These are phyloP conservation scores for Zymoseptoria pseudotritici DNA, from an alignment of 2,329 filamentous ascomycete species.

Conservation along the genomic window DNA sequence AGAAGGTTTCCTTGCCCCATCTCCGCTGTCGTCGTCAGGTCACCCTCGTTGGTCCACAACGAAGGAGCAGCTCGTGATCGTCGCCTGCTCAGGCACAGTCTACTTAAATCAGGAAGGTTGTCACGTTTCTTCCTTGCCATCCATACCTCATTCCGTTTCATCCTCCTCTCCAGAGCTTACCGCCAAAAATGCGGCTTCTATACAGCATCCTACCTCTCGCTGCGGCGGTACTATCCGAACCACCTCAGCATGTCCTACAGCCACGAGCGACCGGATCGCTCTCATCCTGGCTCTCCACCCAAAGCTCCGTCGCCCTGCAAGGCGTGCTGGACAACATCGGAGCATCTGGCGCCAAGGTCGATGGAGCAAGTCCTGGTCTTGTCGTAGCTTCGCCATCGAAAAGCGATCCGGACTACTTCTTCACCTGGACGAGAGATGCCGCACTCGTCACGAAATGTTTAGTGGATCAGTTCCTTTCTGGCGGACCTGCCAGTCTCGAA, in stretches of 20 bases:
- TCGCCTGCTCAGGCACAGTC: neutral
- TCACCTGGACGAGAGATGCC: constrained; percentile 71
- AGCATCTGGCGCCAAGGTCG: constrained; percentile 40
- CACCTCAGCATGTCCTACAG: constrained; percentile 7
- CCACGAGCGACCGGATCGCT: constrained; percentile 16
- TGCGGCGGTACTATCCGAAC: neutral
- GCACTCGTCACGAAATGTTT: constrained; percentile 63
- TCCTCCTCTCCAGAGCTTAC: neutral
- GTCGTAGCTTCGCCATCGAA: constrained; percentile 51
- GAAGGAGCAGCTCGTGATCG: neutral
- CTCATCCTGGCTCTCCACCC: constrained; percentile 34
- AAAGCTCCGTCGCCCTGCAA: constrained; percentile 44
- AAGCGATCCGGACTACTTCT: constrained; percentile 57
- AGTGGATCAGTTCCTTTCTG: constrained; percentile 58
- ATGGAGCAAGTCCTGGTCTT: constrained; percentile 43
- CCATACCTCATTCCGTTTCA: neutral
- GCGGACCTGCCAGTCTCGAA: constrained; percentile 50
- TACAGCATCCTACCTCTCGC: constrained; percentile 7
- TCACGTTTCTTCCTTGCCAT: neutral
- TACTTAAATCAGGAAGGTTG: neutral
- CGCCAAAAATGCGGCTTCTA: constrained; percentile 7
- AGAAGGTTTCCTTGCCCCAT: neutral
- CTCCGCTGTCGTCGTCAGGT: neutral
- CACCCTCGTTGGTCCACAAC: neutral
- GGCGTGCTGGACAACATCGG: constrained; percentile 52